Evolutionary conservation across 139 green algal species (phyloP), one percentile per base, ranked within the genome.

Genomic region (Penium margaritaceum): DNA sequence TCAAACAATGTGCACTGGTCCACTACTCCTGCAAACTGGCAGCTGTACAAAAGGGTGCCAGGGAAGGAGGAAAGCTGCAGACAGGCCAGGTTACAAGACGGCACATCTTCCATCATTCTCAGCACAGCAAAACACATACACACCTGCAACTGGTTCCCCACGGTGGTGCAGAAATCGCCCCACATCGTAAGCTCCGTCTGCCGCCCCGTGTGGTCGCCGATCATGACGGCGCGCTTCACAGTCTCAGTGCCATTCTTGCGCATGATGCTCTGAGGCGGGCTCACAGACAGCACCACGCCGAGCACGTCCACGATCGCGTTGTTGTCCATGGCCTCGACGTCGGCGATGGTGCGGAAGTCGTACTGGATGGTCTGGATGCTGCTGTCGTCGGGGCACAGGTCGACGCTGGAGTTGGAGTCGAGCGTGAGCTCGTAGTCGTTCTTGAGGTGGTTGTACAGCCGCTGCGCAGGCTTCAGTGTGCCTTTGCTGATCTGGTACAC

Each of bases 181-280:
- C 92, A 97, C 69, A 98, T 77, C 35, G 91, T 96, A 36, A 90
- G 63, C 84, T 98, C 94, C 37, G 97, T 88, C 67, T 80, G 89
- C 30, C 75, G 61, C 14, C 83, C 81, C 46, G 66, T 87, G 70
- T 87, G 73, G 82, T 99, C 94, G 0, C 82, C 74, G 14, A 99
- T 62, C 32, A 77, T 83, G 6, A 96, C 36, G 6, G 68, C 72
- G 32, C 91, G 87, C 84, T 98, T 98, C 61, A 79, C 62, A 5
- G 84, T 86, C 74, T 98, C 91, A 0, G 71, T 84, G 69, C 92
- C 94, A 30, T 95, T 87, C n/a, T 84, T 87, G 5, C 83, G 78
- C n/a, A 84, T 90, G 73, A 98, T 95, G 34, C 71, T 85, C 9
- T 29, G 32, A 54, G 63, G 81, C 7, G 81, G 46, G 3, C 81